Percentiles rank a stretch among this genome's conserved stretches.
Evolutionary conservation across 1,284 basidiomycete genomes (phyloP).

Genomic region (Papiliotrema nemorosa): DNA sequence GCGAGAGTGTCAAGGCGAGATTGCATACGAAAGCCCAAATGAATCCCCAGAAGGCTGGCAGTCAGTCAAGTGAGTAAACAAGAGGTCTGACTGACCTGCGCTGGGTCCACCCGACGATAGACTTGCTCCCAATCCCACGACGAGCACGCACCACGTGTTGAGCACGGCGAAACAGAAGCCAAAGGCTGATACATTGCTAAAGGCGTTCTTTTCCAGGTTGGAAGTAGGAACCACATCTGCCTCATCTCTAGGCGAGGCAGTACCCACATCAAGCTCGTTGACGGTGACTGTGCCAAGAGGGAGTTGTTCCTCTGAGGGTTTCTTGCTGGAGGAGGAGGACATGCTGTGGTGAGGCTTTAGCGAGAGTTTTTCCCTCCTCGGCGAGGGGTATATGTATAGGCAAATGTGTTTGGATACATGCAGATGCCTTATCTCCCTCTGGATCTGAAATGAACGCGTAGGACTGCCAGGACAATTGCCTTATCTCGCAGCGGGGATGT

Average conservation of each 20-base stretch:
- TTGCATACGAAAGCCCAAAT: conserved; percentile 4
- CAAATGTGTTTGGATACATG: too few species aligned
- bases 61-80: too few species aligned
- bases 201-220: conserved; percentile 1
- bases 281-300: background rate
- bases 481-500: too few species aligned
- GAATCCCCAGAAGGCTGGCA: conserved; percentile 5
- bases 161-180: conserved; percentile 6
- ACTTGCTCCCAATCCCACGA: conserved; percentile 6
- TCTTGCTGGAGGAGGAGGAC: background rate
- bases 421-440: too few species aligned
- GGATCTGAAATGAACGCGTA: too few species aligned
- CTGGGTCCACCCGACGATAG: conserved; percentile 9
- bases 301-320: background rate
- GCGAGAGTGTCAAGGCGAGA: conserved; percentile 11
- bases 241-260: background rate
- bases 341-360: background rate
- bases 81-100: conserved; percentile 15
- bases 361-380: background rate
- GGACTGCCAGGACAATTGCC: too few species aligned
- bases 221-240: background rate
- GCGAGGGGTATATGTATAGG: background rate
- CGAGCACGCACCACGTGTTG: conserved; percentile 10
- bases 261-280: background rate
- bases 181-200: conserved; percentile 3